A percentile compares a stretch with the other conserved stretches of the same genome.
Conservation (phyloP, 2,329 filamentous ascomycete species). For the Nemania abortiva region DNA sequence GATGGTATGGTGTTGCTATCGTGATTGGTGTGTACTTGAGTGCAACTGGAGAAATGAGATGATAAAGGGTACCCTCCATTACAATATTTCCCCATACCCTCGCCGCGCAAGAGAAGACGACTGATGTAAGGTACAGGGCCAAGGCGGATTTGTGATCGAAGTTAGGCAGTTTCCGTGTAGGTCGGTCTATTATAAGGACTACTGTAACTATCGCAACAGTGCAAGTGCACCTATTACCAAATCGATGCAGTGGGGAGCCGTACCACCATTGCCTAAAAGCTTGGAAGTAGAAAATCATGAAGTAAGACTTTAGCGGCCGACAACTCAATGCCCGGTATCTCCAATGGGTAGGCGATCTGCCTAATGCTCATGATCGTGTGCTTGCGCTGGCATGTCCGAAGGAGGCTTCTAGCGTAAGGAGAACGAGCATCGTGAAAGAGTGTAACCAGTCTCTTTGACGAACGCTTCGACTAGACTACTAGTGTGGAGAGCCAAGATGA, state of each 20-base stretch:
- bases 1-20: slow-evolving; percentile 17
- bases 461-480: slow-evolving; percentile 26
- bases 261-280: slow-evolving; percentile 11
- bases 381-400: slow-evolving; percentile 17
- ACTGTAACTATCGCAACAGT: not conserved
- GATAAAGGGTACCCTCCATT: slow-evolving; percentile 47
- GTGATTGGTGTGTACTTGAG: slow-evolving; percentile 30
- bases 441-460: slow-evolving; percentile 18
- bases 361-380: not conserved
- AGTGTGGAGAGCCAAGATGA: slow-evolving; percentile 36
- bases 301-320: not conserved
- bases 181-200: slow-evolving; percentile 12
- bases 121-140: slow-evolving; percentile 51
- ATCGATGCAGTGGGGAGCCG: not conserved
- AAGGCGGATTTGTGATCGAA: slow-evolving; percentile 40
- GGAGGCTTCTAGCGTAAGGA: slow-evolving; percentile 23
- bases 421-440: slow-evolving; percentile 39
- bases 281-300: slow-evolving; percentile 11
- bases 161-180: slow-evolving; percentile 21
- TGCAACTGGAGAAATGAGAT: slow-evolving; percentile 37
- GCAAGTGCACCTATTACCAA: not conserved
- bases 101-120: slow-evolving; percentile 46
- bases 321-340: not conserved
- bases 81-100: slow-evolving; percentile 44
- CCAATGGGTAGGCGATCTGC: slow-evolving; percentile 4